phyloP scores from a whole-genome alignment of 2,329 filamentous ascomycete genomes.

The Cytospora paraplurivora region DNA sequence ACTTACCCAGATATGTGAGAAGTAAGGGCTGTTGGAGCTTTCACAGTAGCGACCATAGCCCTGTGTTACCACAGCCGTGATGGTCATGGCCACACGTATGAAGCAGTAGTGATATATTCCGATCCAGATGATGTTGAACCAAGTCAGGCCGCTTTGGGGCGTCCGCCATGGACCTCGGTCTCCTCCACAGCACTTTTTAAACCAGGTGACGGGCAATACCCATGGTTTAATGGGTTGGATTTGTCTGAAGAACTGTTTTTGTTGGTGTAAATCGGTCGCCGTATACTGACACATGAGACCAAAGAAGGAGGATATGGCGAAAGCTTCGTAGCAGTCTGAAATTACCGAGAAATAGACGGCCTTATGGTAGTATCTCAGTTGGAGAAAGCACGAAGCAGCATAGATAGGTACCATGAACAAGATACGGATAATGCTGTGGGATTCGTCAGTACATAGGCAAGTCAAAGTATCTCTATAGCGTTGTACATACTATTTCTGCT shows the following conservation, averaged over 20 bases:
- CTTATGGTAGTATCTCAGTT: slow-evolving; percentile 73
- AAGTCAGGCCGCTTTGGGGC: slow-evolving; percentile 80
- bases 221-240: slow-evolving; percentile 68
- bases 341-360: slow-evolving; percentile 81
- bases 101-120: slow-evolving; percentile 86
- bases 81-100: slow-evolving; percentile 76
- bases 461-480: background rate
- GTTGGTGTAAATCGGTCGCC: slow-evolving; percentile 73
- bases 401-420: slow-evolving; percentile 88
- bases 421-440: slow-evolving; percentile 77
- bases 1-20: slow-evolving; percentile 81
- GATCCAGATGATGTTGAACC: slow-evolving; percentile 87
- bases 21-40: slow-evolving; percentile 73
- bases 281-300: slow-evolving; percentile 79
- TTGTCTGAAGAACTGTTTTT: slow-evolving; percentile 78
- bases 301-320: slow-evolving; percentile 86
- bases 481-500: slow-evolving; percentile 57
- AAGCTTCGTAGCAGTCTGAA: slow-evolving; percentile 85
- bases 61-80: slow-evolving; percentile 74
- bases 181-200: slow-evolving; percentile 71
- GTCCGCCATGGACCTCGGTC: slow-evolving; percentile 69
- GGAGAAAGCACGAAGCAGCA: slow-evolving; percentile 71
- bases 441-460: slow-evolving; percentile 14
- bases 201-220: slow-evolving; percentile 73
- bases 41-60: slow-evolving; percentile 74